Percentiles rank a stretch among this genome's conserved stretches.
Conservation (phyloP, 176 grass and related monocot genomes). For the Zea mays region DNA sequence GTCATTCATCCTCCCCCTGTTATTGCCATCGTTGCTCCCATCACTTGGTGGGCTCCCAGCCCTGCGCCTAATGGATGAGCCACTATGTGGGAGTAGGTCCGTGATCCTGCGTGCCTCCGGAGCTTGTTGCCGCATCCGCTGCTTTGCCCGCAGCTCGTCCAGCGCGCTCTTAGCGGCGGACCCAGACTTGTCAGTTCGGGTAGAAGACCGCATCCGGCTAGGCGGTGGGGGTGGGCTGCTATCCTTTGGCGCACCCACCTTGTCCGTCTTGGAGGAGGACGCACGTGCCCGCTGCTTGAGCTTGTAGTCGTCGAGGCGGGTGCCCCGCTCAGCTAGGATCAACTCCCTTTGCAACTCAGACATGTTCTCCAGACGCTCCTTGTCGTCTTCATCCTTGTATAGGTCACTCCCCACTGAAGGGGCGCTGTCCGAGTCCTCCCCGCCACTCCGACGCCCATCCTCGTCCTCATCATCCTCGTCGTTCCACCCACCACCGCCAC, state of each 20-base stretch:
- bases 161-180: constrained; percentile 63
- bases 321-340: constrained; percentile 68
- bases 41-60: constrained; percentile 63
- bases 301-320: constrained; percentile 59
- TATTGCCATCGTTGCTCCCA: constrained; percentile 55
- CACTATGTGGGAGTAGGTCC: constrained; percentile 31
- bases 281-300: constrained; percentile 69
- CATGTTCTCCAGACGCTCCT: constrained; percentile 72
- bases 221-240: constrained; percentile 62
- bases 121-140: constrained; percentile 66
- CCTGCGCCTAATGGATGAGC: constrained; percentile 43
- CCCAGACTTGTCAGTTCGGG: constrained; percentile 44
- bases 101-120: constrained; percentile 55
- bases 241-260: constrained; percentile 33
- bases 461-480: constrained; percentile 49
- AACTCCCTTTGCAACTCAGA: constrained; percentile 76
- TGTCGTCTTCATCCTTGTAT: constrained; percentile 92
- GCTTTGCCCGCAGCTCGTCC: constrained; percentile 60
- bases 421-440: constrained; percentile 70
- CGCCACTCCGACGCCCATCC: constrained; percentile 35
- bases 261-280: constrained; percentile 59
- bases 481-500: constrained; percentile 16
- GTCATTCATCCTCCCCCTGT: constrained; percentile 50
- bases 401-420: constrained; percentile 82
- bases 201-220: constrained; percentile 42